These are phyloP conservation scores for Globisporangium viniferum DNA, from an alignment of 352 stramenopile species.

Conservation along the genomic window DNA sequence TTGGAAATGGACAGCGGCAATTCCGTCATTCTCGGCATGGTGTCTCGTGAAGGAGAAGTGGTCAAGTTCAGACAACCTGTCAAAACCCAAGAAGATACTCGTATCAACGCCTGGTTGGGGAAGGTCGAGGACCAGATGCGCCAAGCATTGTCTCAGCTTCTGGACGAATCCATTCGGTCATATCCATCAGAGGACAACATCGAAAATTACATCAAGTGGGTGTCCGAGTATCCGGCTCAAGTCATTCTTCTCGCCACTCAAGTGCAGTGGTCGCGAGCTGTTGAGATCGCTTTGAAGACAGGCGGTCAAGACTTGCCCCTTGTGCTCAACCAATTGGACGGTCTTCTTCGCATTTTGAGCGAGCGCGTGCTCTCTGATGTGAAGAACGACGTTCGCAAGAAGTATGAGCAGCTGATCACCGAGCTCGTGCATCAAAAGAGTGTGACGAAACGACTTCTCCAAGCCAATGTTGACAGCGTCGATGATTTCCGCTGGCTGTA, in stretches of 20 bases:
- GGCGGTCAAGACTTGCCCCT: constrained; percentile 36
- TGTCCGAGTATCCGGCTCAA: constrained; percentile 97
- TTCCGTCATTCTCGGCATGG: constrained; percentile 90
- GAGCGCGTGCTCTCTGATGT: constrained; percentile 95
- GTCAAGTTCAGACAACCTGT: constrained; percentile 94
- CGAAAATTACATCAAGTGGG: constrained; percentile 94
- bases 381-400: constrained; percentile 94
- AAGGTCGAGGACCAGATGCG: constrained; percentile 98
- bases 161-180: constrained; percentile 91
- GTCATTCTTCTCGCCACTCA: constrained; percentile 98
- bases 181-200: constrained; percentile 73
- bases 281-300: constrained; percentile 90
- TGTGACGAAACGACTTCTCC: constrained; percentile 91
- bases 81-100: constrained; percentile 85
- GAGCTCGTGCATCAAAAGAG: constrained; percentile 99
- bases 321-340: constrained; percentile 68
- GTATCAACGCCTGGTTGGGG: constrained; percentile 95
- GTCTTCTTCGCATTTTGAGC: constrained; percentile 94
- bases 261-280: constrained; percentile 95
- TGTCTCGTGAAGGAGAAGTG: constrained; percentile 98
- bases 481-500: constrained; percentile 99
- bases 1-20: constrained; percentile 79
- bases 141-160: constrained; percentile 92
- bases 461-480: constrained; percentile 72
- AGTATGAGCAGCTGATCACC: constrained; percentile 99